These are phyloP conservation scores for Suhomyces pyralidae DNA, from an alignment of 805 yeast genomes.

Conservation along the genomic window DNA sequence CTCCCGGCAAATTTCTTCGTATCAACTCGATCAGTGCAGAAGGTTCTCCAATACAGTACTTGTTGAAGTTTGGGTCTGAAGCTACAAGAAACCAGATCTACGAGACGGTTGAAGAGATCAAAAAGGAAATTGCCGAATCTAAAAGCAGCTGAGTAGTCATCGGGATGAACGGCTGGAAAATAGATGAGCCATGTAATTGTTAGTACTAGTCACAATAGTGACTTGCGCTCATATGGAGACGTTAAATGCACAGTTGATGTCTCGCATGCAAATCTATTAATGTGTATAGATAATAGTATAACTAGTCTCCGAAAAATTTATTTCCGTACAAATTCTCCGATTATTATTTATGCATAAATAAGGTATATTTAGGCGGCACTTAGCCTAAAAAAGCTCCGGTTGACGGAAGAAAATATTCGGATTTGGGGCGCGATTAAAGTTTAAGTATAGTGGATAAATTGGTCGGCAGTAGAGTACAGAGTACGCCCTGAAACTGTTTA, in stretches of 20 bases:
- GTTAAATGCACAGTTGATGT: neutral
- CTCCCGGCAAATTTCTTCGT: constrained; percentile 80
- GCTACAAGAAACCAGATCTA: constrained; percentile 58
- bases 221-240: too few species aligned
- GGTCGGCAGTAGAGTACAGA: neutral
- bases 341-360: neutral
- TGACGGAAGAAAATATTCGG: neutral
- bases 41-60: constrained; percentile 75
- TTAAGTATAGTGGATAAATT: neutral
- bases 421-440: neutral
- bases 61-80: constrained; percentile 66
- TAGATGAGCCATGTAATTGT: neutral
- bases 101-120: constrained; percentile 45
- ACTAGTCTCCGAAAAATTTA: neutral
- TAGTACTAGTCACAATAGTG: neutral
- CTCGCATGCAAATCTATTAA: neutral
- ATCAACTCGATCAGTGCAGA: constrained; percentile 60
- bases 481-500: neutral
- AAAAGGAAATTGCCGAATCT: constrained; percentile 4
- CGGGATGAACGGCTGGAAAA: neutral
- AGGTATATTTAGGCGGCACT: neutral
- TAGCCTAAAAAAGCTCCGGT: neutral
- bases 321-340: neutral
- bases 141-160: neutral
- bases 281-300: neutral